A percentile compares a stretch with the other conserved stretches of the same genome.
Conservation (phyloP, 169 alveolate genomes). For the Plasmodium vinckei region DNA sequence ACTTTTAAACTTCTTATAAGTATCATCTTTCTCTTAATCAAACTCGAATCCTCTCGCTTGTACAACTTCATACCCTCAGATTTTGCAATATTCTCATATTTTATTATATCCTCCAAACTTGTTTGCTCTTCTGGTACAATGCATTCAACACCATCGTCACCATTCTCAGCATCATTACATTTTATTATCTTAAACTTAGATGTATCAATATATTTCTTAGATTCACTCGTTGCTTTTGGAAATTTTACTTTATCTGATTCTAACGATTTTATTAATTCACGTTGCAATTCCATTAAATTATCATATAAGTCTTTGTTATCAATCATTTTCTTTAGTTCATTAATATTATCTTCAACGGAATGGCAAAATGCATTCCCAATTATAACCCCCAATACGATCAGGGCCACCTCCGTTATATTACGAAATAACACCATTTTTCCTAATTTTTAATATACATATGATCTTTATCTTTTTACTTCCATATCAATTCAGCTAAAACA, state of each 20-base stretch:
- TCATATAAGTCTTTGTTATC: constrained; percentile 11
- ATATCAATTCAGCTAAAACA: neutral
- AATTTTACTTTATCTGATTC: constrained; percentile 23
- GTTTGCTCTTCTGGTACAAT: neutral
- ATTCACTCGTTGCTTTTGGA: constrained; percentile 13
- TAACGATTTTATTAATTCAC: constrained; percentile 14
- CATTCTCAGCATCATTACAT: neutral
- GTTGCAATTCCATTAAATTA: constrained; percentile 41
- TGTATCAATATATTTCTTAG: constrained; percentile 7
- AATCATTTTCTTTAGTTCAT: constrained; percentile 23
- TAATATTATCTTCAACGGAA: neutral
- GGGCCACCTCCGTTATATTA: neutral
- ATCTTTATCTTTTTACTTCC: neutral
- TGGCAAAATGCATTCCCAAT: constrained; percentile 2
- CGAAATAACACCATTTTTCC: constrained; percentile 5
- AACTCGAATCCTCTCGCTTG: constrained; percentile 12
- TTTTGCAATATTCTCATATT: constrained; percentile 39
- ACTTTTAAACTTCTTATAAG: constrained; percentile 13
- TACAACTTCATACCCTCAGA: constrained; percentile 12
- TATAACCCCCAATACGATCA: neutral
- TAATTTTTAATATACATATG: neutral
- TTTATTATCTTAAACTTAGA: constrained; percentile 29
- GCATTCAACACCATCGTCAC: neutral
- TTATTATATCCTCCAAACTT: constrained; percentile 15
- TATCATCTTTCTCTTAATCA: constrained; percentile 18